Base-by-base conservation (phyloP, 768 basidiomycete species). In the Tremella yokohamensis region DNA sequence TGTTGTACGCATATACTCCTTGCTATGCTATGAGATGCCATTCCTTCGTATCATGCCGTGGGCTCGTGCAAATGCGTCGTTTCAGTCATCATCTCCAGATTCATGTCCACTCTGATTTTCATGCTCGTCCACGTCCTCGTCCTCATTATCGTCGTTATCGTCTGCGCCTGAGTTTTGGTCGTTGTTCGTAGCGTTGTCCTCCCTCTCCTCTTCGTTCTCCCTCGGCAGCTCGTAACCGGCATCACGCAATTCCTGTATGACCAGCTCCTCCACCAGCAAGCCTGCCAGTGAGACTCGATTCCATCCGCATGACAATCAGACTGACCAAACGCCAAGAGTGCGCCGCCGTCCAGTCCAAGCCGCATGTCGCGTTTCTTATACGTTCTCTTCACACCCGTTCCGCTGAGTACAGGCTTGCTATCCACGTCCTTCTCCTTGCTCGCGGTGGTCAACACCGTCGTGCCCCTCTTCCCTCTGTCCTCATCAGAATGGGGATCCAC, bases 321-420 rank as follows among this genome's bases (percentile, higher is more conserved):
- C 66, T 48, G 40, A 68, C 69, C 66, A 20, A 71, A 22, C 19
- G 63, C 64, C 37, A 71, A 44, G 7, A 71, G 54, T 25, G 63
- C 69, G 11, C 57, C 24, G 11, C 69, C 69, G 25, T 71, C 65
- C 8, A 71, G 49, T 2, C 64, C 64, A 12, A 45, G 39, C 39
- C 49, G 57, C 66, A 71, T 68, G 52, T 71, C 64, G 26, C 65
- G 52, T 22, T 51, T 52, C 40, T 64, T 65, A 42, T 63, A 63
- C 40, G 20, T 56, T 25, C 56, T 54, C 51, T 38, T 56, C 40
- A 16, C 15, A 2, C 47, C 18, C 18, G 20, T 51, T 40, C 34
- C 29, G 20, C 6, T 29, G 18, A 1, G 15, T 8, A 34, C 15
- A 15, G 24, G 44, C 13, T 39, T 24, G 24, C 57, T 56, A 54